phyloP scores from a whole-genome alignment of 176 grass and related monocot genomes.

The Triticum monococcum region DNA sequence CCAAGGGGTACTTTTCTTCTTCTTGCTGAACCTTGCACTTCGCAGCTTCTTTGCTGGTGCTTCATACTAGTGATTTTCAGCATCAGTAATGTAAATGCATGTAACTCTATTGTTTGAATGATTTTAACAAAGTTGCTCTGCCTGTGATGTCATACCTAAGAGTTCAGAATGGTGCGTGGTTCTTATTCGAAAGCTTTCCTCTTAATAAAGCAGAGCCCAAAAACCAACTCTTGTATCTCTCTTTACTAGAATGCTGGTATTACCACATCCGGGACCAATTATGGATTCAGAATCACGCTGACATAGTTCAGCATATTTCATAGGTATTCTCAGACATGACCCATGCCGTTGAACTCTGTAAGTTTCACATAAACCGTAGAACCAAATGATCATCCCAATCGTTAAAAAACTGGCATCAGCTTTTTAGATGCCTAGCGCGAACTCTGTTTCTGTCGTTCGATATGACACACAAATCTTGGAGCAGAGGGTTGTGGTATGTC shows the following conservation, averaged over 20 bases:
- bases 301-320: neutral
- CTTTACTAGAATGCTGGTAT: too few species aligned
- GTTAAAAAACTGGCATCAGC: too few species aligned
- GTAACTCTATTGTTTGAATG: constrained; percentile 30
- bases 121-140: constrained; percentile 28
- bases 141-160: neutral
- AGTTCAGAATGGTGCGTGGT: neutral
- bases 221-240: neutral
- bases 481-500: too few species aligned
- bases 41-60: constrained; percentile 30
- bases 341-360: too few species aligned
- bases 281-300: neutral
- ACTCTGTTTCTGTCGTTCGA: too few species aligned
- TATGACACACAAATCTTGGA: too few species aligned
- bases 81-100: constrained; percentile 10
- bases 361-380: too few species aligned
- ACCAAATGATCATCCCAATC: too few species aligned
- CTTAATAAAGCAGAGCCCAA: neutral
- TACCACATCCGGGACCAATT: neutral
- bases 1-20: neutral
- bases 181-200: neutral
- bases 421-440: too few species aligned
- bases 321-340: neutral
- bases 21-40: constrained; percentile 7
- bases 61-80: constrained; percentile 27